Conservation (phyloP, 345 rosid genomes). For the Aquilaria malaccensis region DNA sequence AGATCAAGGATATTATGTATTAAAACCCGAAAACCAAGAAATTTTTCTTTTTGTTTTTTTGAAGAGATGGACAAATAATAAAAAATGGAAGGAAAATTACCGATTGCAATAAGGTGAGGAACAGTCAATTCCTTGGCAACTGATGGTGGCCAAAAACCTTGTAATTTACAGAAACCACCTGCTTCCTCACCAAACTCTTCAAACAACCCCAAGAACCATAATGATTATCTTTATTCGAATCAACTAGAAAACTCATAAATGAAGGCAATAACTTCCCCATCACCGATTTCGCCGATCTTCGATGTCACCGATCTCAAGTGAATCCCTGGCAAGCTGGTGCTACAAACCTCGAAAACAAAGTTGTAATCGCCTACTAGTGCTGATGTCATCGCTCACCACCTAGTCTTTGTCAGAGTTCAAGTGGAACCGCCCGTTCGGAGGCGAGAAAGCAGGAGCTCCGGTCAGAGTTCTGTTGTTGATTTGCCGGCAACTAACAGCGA, state of each 20-base stretch:
- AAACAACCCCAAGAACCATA: constrained; percentile 35
- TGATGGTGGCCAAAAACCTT: constrained; percentile 30
- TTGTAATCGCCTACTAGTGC: no score
- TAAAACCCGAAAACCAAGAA: constrained; percentile 5
- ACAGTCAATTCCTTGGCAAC: constrained; percentile 63
- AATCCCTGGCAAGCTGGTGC: no score
- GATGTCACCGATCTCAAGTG: no score
- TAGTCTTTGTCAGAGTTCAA: no score
- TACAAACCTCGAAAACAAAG: no score
- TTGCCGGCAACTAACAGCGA: no score
- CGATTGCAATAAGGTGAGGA: constrained; percentile 75
- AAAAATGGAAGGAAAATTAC: constrained; percentile 22
- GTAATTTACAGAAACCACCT: constrained; percentile 56
- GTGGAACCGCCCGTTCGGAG: no score
- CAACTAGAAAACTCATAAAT: constrained; percentile 45
- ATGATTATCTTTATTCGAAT: constrained; percentile 31
- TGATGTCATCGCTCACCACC: no score
- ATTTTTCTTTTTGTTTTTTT: background rate
- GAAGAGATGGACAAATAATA: background rate
- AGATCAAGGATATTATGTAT: background rate
- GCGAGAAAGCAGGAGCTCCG: no score
- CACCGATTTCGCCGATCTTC: no score
- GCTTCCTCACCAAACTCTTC: constrained; percentile 63
- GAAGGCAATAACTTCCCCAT: background rate
- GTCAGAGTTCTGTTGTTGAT: no score